Conservation (phyloP, 2,329 filamentous ascomycete genomes). For the Arthroderma sp. region DNA sequence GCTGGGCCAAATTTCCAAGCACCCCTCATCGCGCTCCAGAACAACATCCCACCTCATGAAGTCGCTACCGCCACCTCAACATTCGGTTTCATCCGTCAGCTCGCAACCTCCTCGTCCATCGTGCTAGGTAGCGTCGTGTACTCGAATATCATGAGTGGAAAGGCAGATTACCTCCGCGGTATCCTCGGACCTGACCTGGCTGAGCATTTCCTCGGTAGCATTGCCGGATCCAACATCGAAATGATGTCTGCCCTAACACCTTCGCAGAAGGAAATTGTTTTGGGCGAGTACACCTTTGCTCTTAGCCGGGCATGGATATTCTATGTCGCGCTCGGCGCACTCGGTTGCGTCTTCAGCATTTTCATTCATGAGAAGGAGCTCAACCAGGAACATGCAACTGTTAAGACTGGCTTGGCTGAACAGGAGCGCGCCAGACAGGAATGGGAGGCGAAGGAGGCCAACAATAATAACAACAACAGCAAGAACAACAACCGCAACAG, state of each 20-base stretch:
- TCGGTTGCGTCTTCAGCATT: conserved; percentile 27
- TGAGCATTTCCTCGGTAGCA: conserved; percentile 6
- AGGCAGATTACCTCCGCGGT: conserved; percentile 3
- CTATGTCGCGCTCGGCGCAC: conserved; percentile 26
- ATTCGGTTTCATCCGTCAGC: conserved; percentile 46
- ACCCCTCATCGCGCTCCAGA: conserved; percentile 51
- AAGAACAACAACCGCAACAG: no score
- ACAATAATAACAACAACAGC: no score
- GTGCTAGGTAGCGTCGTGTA: conserved; percentile 44
- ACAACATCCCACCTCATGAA: conserved; percentile 45
- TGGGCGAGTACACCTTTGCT: conserved; percentile 28
- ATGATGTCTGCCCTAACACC: conserved; percentile 20
- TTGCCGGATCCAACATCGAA: conserved; percentile 21
- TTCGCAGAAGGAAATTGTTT: conserved; percentile 21
- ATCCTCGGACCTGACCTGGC: conserved; percentile 10
- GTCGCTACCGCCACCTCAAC: conserved; percentile 51
- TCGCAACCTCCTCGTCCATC: conserved; percentile 45
- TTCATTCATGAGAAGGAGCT: conserved; percentile 28
- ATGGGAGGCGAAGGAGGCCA: background rate
- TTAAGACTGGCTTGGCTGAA: conserved; percentile 32
- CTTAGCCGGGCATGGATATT: conserved; percentile 40
- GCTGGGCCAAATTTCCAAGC: conserved; percentile 51
- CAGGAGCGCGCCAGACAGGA: conserved; percentile 32
- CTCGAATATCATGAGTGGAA: conserved; percentile 23
- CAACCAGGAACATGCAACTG: conserved; percentile 28